These are phyloP conservation scores for Capronia coronata DNA, from an alignment of 2,329 filamentous ascomycete species.

Conservation along the genomic window DNA sequence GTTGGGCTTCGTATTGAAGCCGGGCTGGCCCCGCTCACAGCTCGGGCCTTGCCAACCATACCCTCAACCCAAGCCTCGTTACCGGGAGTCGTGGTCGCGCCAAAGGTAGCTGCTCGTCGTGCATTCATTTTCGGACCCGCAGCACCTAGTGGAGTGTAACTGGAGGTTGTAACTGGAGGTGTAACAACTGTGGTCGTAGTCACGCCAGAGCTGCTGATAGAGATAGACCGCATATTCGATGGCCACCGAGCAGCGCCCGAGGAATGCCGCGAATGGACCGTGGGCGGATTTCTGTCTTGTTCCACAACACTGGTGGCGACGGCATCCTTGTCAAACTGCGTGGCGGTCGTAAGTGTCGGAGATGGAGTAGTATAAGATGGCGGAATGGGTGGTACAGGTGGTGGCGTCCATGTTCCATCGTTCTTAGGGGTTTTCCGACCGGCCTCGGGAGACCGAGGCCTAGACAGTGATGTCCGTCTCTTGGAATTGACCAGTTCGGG, in stretches of 20 bases:
- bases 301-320: constrained; percentile 1
- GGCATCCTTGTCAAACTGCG: constrained; percentile 5
- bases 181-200: constrained; percentile 19
- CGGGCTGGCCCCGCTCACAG: constrained; percentile 20
- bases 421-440: not conserved
- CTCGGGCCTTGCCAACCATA: constrained; percentile 41
- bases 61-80: constrained; percentile 45
- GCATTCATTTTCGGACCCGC: constrained; percentile 41
- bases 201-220: constrained; percentile 10
- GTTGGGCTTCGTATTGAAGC: constrained; percentile 16
- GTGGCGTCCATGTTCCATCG: constrained; percentile 14
- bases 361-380: constrained; percentile 14
- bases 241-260: not conserved
- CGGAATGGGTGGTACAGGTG: constrained; percentile 25
- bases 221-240: constrained; percentile 3
- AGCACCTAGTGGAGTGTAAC: constrained; percentile 39
- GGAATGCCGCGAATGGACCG: not conserved
- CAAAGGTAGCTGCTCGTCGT: constrained; percentile 36
- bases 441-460: constrained; percentile 10
- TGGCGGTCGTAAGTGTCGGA: constrained; percentile 10
- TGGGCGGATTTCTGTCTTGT: not conserved
- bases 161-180: constrained; percentile 20
- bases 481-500: constrained; percentile 11
- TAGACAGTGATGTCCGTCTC: constrained; percentile 2
- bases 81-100: constrained; percentile 35